phyloP scores from a whole-genome alignment of 1,284 basidiomycete species.

The Microbotryomycetes sp. region DNA sequence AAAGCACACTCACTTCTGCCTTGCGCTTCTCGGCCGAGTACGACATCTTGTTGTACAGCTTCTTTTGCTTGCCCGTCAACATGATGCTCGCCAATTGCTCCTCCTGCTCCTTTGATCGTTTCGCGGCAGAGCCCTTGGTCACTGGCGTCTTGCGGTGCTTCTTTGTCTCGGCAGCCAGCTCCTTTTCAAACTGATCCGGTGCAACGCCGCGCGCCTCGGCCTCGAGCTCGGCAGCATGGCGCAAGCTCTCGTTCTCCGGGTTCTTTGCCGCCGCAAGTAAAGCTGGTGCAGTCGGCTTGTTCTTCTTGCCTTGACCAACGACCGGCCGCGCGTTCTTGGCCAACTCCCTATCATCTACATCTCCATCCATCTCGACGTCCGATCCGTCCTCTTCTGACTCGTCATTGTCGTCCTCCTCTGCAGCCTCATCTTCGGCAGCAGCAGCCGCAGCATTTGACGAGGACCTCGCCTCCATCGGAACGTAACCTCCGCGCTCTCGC shows the following conservation, averaged over 20 bases:
- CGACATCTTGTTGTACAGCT: slow-evolving; percentile 93
- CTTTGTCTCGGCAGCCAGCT: slow-evolving; percentile 48
- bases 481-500: slow-evolving; percentile 43
- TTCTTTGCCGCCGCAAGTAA: slow-evolving; percentile 52
- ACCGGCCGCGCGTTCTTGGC: neutral
- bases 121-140: slow-evolving; percentile 25
- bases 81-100: slow-evolving; percentile 96
- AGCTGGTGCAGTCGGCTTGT: slow-evolving; percentile 37
- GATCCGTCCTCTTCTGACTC: slow-evolving; percentile 39
- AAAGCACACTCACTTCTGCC: slow-evolving; percentile 58
- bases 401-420: slow-evolving; percentile 39
- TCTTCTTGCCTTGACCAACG: slow-evolving; percentile 13
- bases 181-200: slow-evolving; percentile 71
- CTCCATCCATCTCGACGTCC: slow-evolving; percentile 39
- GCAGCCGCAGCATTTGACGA: slow-evolving; percentile 48
- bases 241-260: slow-evolving; percentile 58
- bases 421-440: slow-evolving; percentile 46
- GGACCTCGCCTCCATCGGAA: slow-evolving; percentile 41
- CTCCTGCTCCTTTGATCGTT: slow-evolving; percentile 47
- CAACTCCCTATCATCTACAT: slow-evolving; percentile 20
- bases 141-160: slow-evolving; percentile 53
- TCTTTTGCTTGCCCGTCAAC: slow-evolving; percentile 94
- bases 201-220: slow-evolving; percentile 87
- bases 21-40: slow-evolving; percentile 69
- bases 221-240: slow-evolving; percentile 84